Percentiles rank a stretch among this genome's conserved stretches.
These are phyloP conservation scores for Leccinum insolens DNA, from an alignment of 1,284 basidiomycete genomes.

Conservation along the genomic window DNA sequence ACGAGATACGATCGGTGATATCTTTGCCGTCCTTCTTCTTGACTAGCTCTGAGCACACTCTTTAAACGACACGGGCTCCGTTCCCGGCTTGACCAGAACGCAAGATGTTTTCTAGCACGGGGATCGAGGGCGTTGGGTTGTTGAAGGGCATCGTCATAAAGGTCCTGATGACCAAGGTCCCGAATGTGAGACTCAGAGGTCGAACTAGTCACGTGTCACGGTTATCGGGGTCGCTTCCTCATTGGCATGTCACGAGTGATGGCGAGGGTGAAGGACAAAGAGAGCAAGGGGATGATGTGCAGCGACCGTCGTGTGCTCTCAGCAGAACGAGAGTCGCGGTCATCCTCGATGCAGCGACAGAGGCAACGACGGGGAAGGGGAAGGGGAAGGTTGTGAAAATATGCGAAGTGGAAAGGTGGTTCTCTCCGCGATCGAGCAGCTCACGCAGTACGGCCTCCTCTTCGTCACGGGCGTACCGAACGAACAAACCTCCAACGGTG, in stretches of 20 bases:
- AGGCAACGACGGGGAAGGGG: too few species aligned
- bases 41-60: slow-evolving; percentile 33
- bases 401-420: slow-evolving; percentile 23
- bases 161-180: slow-evolving; percentile 3
- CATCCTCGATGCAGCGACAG: too few species aligned
- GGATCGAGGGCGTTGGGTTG: slow-evolving; percentile 32
- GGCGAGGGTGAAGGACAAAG: too few species aligned
- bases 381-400: too few species aligned
- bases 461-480: slow-evolving; percentile 65
- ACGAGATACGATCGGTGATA: slow-evolving; percentile 10
- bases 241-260: too few species aligned
- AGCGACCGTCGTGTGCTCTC: too few species aligned
- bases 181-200: too few species aligned
- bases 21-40: slow-evolving; percentile 17
- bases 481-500: slow-evolving; percentile 51
- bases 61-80: slow-evolving; percentile 28
- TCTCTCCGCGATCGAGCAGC: slow-evolving; percentile 55
- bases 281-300: too few species aligned
- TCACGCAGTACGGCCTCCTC: slow-evolving; percentile 56
- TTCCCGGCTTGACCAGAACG: slow-evolving; percentile 36
- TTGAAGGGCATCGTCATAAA: slow-evolving; percentile 3
- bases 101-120: slow-evolving; percentile 33
- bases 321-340: too few species aligned
- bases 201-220: too few species aligned
- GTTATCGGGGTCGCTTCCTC: too few species aligned